phyloP scores from a whole-genome alignment of 495 filamentous ascomycete species.

The Xylaria flabelliformis region DNA sequence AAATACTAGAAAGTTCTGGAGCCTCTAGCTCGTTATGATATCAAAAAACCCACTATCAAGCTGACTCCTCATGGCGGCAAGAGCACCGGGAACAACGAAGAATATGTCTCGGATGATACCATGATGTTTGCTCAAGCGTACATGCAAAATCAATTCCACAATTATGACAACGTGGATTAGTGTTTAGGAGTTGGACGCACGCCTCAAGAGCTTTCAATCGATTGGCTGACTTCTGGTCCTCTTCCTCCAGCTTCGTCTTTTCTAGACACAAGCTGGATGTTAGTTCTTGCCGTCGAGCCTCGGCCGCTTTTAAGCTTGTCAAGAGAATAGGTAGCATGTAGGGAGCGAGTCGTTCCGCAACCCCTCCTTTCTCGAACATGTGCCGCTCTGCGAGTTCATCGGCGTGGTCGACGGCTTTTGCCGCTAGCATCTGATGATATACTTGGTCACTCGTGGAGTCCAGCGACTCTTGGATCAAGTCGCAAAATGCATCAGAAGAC shows the following conservation, averaged over 20 bases:
- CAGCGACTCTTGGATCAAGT: background rate
- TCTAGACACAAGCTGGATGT: background rate
- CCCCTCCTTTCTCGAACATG: background rate
- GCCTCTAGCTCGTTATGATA: too few species aligned
- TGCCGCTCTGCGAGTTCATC: background rate
- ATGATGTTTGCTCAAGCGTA: constrained; percentile 1
- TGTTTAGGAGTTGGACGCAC: background rate
- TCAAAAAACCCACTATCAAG: too few species aligned
- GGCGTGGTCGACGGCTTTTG: background rate
- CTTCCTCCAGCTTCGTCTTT: background rate
- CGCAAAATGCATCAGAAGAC: background rate
- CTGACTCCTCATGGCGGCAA: background rate
- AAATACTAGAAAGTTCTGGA: too few species aligned
- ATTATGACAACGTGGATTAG: background rate
- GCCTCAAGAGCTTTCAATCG: background rate
- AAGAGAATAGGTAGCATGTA: background rate
- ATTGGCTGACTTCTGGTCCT: background rate
- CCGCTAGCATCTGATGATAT: background rate
- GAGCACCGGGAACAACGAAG: background rate
- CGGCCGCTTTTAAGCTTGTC: background rate
- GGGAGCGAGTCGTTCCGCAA: background rate
- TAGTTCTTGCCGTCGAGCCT: background rate
- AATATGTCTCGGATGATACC: background rate
- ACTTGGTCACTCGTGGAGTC: background rate
- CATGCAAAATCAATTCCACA: constrained; percentile 2